phyloP scores from a whole-genome alignment of 129 eudicot genomes.

The Flaveria trinervia region DNA sequence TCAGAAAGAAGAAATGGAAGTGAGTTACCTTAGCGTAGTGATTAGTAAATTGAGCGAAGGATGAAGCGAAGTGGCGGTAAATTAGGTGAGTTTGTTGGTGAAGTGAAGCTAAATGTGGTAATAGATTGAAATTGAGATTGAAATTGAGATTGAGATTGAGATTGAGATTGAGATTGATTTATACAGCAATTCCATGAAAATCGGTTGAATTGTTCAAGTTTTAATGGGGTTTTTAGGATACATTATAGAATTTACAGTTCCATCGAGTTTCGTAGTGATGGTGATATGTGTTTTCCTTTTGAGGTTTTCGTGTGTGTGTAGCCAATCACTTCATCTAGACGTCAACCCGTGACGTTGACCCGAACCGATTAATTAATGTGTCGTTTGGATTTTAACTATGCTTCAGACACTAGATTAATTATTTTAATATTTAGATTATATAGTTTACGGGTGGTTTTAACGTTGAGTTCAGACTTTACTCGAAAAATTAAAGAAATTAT shows the following conservation, averaged over 20 bases:
- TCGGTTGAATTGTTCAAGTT: constrained; percentile 10
- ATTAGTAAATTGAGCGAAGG: no score
- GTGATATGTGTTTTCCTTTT: background rate
- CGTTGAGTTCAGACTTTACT: no score
- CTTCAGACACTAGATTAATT: no score
- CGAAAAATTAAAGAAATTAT: no score
- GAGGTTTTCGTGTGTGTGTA: constrained; percentile 9
- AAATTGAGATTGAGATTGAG: background rate
- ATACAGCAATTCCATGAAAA: background rate
- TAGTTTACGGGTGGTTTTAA: no score
- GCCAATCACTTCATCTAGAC: constrained; percentile 11
- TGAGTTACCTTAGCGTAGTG: no score
- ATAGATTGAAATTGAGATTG: background rate
- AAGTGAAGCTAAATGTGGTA: constrained; percentile 23
- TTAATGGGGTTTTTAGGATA: background rate
- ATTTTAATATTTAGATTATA: no score
- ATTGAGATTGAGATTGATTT: background rate
- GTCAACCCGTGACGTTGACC: constrained; percentile 21
- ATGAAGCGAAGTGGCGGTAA: constrained; percentile 16
- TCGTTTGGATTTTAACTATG: background rate
- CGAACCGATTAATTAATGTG: background rate
- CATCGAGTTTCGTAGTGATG: constrained; percentile 23
- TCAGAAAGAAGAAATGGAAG: no score
- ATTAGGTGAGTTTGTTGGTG: constrained; percentile 21
- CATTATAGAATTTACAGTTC: background rate